phyloP scores from a whole-genome alignment of 23 red algal genomes.

The Chondrus crispus region DNA sequence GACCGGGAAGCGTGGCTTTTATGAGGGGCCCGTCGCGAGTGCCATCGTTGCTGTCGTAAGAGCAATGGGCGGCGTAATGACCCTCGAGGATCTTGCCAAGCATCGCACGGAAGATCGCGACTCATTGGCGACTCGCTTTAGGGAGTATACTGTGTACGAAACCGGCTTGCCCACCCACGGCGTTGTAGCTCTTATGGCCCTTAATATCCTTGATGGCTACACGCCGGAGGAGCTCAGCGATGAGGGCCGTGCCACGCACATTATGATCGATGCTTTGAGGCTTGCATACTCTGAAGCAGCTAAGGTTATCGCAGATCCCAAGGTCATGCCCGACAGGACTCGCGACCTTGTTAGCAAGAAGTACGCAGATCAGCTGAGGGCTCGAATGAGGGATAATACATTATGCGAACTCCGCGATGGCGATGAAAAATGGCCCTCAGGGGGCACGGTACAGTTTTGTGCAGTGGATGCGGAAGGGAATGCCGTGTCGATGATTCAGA shows the following conservation, averaged over 20 bases:
- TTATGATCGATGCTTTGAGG: constrained; percentile 77
- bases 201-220: constrained; percentile 61
- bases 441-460: constrained; percentile 95
- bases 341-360: constrained; percentile 10
- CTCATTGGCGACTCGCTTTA: constrained; percentile 60
- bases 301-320: constrained; percentile 47
- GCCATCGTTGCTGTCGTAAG: constrained; percentile 55
- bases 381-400: not conserved
- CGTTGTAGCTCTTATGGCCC: constrained; percentile 65
- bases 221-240: not conserved
- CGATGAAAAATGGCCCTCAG: not conserved
- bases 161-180: constrained; percentile 87
- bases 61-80: constrained; percentile 53
- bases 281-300: constrained; percentile 35
- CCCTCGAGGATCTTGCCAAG: constrained; percentile 26
- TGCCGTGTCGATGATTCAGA: constrained; percentile 78
- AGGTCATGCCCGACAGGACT: not conserved
- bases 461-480: constrained; percentile 85
- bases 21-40: constrained; percentile 64
- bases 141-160: constrained; percentile 75
- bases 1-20: constrained; percentile 64
- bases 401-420: not conserved
- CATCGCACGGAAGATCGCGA: constrained; percentile 18
- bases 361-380: constrained; percentile 12
- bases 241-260: constrained; percentile 40